phyloP scores from a whole-genome alignment of 2,329 filamentous ascomycete genomes.

The Aureobasidium sp. region DNA sequence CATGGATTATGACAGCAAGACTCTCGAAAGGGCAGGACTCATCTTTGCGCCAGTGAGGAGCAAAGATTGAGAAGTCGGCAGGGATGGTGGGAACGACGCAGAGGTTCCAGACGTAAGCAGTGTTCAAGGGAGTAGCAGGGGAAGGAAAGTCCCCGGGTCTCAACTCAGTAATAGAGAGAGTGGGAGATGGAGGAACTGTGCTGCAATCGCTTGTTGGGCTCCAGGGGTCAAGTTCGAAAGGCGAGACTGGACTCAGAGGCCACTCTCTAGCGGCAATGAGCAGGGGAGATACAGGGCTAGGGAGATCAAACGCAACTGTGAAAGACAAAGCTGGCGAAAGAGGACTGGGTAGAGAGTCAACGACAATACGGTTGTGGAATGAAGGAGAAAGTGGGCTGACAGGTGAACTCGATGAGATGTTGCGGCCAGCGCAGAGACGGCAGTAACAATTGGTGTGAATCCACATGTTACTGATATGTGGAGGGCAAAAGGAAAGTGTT shows the following conservation, averaged over 20 bases:
- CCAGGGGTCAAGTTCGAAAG: neutral
- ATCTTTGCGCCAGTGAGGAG: neutral
- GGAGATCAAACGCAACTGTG: neutral
- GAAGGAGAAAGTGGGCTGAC: constrained; percentile 6
- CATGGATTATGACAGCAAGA: neutral
- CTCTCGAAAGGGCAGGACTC: neutral
- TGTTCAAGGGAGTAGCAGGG: neutral
- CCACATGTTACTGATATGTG: neutral
- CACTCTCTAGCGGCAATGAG: neutral
- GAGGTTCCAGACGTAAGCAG: neutral
- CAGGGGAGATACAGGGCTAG: neutral
- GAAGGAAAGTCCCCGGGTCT: neutral
- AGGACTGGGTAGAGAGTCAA: neutral
- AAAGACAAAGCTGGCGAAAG: neutral
- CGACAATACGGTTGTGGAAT: neutral
- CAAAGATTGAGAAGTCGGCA: neutral
- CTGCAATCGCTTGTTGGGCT: neutral
- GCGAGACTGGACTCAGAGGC: neutral
- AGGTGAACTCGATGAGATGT: neutral
- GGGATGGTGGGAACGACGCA: neutral
- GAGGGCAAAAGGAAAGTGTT: neutral
- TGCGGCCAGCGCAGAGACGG: constrained; percentile 11
- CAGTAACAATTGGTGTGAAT: neutral
- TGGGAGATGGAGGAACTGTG: neutral
- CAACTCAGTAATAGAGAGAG: neutral